Evolutionary conservation across 2,329 filamentous ascomycete genomes (phyloP).

Genomic region (Trichophyton rubrum): DNA sequence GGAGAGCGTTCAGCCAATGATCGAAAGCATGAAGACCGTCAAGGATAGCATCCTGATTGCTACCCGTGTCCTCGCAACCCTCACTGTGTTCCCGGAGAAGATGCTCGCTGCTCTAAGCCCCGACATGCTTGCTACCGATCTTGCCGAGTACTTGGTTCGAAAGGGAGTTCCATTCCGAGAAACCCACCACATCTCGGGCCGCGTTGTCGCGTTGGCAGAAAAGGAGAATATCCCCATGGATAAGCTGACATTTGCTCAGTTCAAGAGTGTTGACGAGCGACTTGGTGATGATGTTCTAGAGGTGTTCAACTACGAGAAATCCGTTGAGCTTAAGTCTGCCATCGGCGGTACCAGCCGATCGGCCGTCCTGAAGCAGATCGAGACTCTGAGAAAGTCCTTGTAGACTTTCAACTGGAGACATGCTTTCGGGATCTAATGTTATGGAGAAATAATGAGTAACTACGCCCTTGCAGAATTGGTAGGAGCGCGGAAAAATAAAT

Average conservation of each 20-base stretch:
- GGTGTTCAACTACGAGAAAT: slow-evolving; percentile 68
- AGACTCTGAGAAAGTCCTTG: slow-evolving; percentile 35
- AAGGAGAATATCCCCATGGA: slow-evolving; percentile 55
- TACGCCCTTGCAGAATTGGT: neutral
- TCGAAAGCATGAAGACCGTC: slow-evolving; percentile 72
- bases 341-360: slow-evolving; percentile 66
- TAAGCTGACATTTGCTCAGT: slow-evolving; percentile 51
- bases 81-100: slow-evolving; percentile 56
- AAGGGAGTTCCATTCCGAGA: slow-evolving; percentile 56
- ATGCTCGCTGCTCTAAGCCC: slow-evolving; percentile 70
- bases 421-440: neutral
- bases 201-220: slow-evolving; percentile 60
- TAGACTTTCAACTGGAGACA: neutral
- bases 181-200: slow-evolving; percentile 65
- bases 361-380: slow-evolving; percentile 56
- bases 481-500: too few species aligned
- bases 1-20: slow-evolving; percentile 72
- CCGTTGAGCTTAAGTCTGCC: slow-evolving; percentile 65
- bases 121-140: slow-evolving; percentile 61
- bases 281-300: slow-evolving; percentile 59
- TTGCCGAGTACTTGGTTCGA: slow-evolving; percentile 37
- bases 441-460: neutral
- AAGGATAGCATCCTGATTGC: slow-evolving; percentile 70
- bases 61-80: slow-evolving; percentile 63
- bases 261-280: slow-evolving; percentile 54